Percentiles rank a stretch among this genome's conserved stretches.
phyloP scores from a whole-genome alignment of 2,329 filamentous ascomycete genomes.

The Colletotrichum nymphaeae region DNA sequence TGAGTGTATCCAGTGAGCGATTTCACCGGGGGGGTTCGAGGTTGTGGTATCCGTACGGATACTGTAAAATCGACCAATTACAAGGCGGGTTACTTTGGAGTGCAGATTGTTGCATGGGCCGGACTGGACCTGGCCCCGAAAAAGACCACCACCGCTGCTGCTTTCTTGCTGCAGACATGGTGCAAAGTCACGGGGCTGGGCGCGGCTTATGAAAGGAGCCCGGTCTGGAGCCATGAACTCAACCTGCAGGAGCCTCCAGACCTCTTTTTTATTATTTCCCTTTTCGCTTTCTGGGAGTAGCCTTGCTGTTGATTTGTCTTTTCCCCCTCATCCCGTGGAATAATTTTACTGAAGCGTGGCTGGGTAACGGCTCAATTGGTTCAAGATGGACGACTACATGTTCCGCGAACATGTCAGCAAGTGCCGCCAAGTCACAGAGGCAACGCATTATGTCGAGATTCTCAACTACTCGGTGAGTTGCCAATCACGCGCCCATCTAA shows the following conservation, averaged over 20 bases:
- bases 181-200: constrained; percentile 36
- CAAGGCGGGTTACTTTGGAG: neutral
- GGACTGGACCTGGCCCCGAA: constrained; percentile 23
- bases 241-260: constrained; percentile 31
- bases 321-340: neutral
- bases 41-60: neutral
- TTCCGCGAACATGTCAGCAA: constrained; percentile 60
- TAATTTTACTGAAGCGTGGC: neutral
- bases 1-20: constrained; percentile 14
- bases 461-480: constrained; percentile 67
- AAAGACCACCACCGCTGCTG: neutral
- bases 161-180: constrained; percentile 13
- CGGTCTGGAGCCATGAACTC: constrained; percentile 28
- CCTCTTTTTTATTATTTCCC: constrained; percentile 6
- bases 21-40: neutral
- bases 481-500: neutral
- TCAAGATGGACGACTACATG: constrained; percentile 69
- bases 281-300: constrained; percentile 5
- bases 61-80: constrained; percentile 12
- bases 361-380: constrained; percentile 8
- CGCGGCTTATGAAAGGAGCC: constrained; percentile 34
- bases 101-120: constrained; percentile 22
- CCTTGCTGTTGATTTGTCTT: constrained; percentile 3
- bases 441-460: constrained; percentile 67
- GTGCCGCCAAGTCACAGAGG: constrained; percentile 62